Evolutionary conservation across 306 rosid species (phyloP).

Genomic region (Erythrophleum fordii): DNA sequence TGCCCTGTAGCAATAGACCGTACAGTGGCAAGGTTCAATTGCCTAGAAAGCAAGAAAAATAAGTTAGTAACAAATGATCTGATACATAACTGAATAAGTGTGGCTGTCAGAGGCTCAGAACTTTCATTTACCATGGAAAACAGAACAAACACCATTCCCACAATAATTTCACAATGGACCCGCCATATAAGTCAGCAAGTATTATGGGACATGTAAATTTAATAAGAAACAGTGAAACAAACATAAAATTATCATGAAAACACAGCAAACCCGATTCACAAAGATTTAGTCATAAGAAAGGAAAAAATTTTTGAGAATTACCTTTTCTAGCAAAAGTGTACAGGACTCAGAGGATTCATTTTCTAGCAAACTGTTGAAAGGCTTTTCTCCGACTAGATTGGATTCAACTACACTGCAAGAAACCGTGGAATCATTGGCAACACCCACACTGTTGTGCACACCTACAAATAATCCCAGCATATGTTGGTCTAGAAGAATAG

Average conservation of each 20-base stretch:
- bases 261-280: not conserved
- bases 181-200: not conserved
- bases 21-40: constrained; percentile 55
- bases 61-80: constrained; percentile 21
- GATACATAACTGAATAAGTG: constrained; percentile 2
- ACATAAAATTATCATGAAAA: not conserved
- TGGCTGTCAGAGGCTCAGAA: not conserved
- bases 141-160: not conserved
- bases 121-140: constrained; percentile 1
- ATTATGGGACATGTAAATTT: not conserved
- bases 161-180: not conserved
- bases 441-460: constrained; percentile 27
- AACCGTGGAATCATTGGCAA: constrained; percentile 39
- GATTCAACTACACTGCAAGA: constrained; percentile 43
- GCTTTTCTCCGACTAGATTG: constrained; percentile 42
- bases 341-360: constrained; percentile 45
- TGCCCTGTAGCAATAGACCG: constrained; percentile 44
- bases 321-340: constrained; percentile 49
- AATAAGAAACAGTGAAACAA: not conserved
- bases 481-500: constrained; percentile 11
- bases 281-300: constrained; percentile 7
- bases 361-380: constrained; percentile 45
- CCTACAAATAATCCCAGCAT: constrained; percentile 35
- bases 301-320: constrained; percentile 33
- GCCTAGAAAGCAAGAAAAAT: constrained; percentile 39